These are phyloP conservation scores for Suillus lakei DNA, from an alignment of 768 basidiomycete species.

Conservation along the genomic window DNA sequence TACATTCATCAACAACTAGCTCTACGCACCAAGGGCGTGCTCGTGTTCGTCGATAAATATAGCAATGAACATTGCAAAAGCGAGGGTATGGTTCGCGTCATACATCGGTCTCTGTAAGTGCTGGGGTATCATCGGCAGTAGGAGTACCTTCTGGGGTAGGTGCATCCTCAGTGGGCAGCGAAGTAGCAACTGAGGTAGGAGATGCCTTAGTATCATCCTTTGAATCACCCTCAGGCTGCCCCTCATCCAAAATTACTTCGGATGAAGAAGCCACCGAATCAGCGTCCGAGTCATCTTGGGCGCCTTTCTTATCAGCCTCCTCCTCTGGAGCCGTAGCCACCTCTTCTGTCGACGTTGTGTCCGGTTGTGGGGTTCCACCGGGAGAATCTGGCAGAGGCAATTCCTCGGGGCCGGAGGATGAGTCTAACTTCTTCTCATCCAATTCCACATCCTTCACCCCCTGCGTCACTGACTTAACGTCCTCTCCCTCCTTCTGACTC, in stretches of 20 bases:
- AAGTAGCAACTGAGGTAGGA: not conserved
- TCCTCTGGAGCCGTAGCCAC: conserved; percentile 11
- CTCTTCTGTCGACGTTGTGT: conserved; percentile 14
- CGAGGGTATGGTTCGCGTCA: not conserved
- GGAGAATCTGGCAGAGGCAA: conserved; percentile 46
- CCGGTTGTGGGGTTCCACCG: conserved; percentile 26
- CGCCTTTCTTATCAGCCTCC: conserved; percentile 17
- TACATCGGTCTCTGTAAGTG: conserved; percentile 6
- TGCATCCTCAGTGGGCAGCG: conserved; percentile 11
- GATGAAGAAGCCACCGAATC: conserved; percentile 32
- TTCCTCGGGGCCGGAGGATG: conserved; percentile 32
- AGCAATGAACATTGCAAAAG: not conserved
- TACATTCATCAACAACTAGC: conserved; percentile 7
- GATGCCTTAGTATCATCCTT: conserved; percentile 11
- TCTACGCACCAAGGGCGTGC: not conserved
- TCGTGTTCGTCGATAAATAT: conserved; percentile 2
- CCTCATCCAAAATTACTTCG: conserved; percentile 11
- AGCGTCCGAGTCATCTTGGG: conserved; percentile 10
- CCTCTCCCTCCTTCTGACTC: conserved; percentile 41
- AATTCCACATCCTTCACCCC: conserved; percentile 74
- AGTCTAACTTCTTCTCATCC: conserved; percentile 39
- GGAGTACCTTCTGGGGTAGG: conserved; percentile 14
- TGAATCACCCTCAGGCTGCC: conserved; percentile 6
- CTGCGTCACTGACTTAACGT: conserved; percentile 71
- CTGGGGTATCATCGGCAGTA: conserved; percentile 16